Base-by-base conservation (phyloP, 352 stramenopile species). In the Pseudoperonospora humuli region DNA sequence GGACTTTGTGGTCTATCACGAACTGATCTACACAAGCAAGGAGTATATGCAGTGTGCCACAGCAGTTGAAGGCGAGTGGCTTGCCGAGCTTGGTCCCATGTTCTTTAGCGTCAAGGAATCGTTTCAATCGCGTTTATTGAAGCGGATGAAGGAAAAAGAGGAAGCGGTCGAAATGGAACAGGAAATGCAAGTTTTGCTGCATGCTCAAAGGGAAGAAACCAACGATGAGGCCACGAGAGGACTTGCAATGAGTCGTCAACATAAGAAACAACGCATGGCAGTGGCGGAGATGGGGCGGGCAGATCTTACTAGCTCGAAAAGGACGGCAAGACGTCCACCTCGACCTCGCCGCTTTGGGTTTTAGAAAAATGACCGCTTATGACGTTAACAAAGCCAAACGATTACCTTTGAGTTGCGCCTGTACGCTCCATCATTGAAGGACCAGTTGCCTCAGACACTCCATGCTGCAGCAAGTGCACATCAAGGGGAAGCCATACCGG, bases 1-100 rank as follows among this genome's bases (percentile, higher is more conserved):
- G 11, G 96, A 99, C 67, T 99, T 98, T 75, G 93, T 99, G 3
- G 96, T 97, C 17, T 99, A 99, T 61, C 96, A 99, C 63, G 96
- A 99, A 65, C 83, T 99, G 6, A 97, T 99, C 34, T 96, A 97
- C 63, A 99, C 97, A n/a, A 97, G 84, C 24, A 99, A 99, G 51
- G 78, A 93, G 58, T 98, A 97, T 71, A 99, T 99, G 95, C 94
- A 93, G 51, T 98, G 92, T 59, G 91, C 97, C 3, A 99, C 95
- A 10, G 95, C 96, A 1, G 96, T 99, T 5, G 96, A 99, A 57
- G 93, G 94, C n/a, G 93, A 99, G 73, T 99, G 97, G 96, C 81
- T 99, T 2, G 96, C 96, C 11, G 96, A 99, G 67, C 72, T 98
- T n/a, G 97, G 95, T 1, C 95, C 96, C 8, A 99, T 98, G 95